A percentile compares a stretch with the other conserved stretches of the same genome.
These are phyloP conservation scores for Coniella vitis DNA, from an alignment of 2,329 filamentous ascomycete species.

Conservation along the genomic window DNA sequence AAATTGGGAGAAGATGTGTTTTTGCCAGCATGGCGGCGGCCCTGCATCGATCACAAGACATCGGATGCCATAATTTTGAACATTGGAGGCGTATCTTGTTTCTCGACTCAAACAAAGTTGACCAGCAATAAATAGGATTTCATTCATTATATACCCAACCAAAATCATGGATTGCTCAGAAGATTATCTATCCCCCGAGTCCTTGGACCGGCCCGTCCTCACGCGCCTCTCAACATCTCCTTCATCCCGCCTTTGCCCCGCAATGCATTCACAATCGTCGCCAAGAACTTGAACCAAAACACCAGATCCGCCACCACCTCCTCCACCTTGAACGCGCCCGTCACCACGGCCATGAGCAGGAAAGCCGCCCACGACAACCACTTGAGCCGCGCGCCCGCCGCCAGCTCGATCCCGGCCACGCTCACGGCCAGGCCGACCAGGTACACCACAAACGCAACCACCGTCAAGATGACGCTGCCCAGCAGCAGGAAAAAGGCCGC, in stretches of 20 bases:
- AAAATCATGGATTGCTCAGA: too few species aligned
- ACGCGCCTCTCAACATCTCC: constrained; percentile 1
- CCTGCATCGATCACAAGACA: too few species aligned
- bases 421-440: constrained; percentile 6
- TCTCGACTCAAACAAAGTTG: too few species aligned
- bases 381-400: constrained; percentile 13
- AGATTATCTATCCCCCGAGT: too few species aligned
- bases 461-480: constrained; percentile 13
- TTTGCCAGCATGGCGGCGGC: too few species aligned
- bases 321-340: constrained; percentile 8
- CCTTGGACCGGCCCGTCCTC: too few species aligned
- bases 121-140: too few species aligned
- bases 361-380: constrained; percentile 16
- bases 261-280: not conserved
- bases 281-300: constrained; percentile 7
- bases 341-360: constrained; percentile 5
- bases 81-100: too few species aligned
- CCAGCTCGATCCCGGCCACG: constrained; percentile 11
- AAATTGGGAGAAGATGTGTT: too few species aligned
- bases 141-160: too few species aligned
- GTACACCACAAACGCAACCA: constrained; percentile 8
- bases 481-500: constrained; percentile 14
- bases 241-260: not conserved
- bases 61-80: too few species aligned
- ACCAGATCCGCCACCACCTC: constrained; percentile 8